Conservation (phyloP, 139 green algal species). For the Chlorella vulgaris region DNA sequence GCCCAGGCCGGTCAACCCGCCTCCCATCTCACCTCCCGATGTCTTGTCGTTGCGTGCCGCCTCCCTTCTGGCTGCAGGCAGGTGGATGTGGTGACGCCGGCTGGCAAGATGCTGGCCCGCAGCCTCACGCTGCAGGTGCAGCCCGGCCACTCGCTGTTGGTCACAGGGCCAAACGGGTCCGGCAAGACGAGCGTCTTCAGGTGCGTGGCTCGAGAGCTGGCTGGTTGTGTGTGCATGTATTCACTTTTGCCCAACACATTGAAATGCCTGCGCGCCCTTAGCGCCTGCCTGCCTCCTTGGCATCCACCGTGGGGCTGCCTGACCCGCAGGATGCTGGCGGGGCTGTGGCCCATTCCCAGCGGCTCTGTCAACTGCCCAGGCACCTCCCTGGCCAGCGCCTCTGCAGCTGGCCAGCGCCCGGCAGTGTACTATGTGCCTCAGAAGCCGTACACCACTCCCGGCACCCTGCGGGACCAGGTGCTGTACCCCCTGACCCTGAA, state of each 20-base stretch:
- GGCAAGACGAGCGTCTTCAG: conserved; percentile 62
- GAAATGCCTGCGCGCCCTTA: too few species aligned
- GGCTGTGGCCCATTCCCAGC: conserved; percentile 62
- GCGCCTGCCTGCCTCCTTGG: too few species aligned
- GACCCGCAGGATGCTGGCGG: conserved; percentile 48
- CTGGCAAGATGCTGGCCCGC: conserved; percentile 55
- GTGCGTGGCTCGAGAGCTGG: conserved; percentile 3
- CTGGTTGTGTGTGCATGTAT: background rate
- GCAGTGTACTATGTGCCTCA: conserved; percentile 72
- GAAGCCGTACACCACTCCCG: conserved; percentile 70
- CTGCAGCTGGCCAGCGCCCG: background rate
- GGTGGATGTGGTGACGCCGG: conserved; percentile 61
- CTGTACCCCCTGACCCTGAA: conserved; percentile 60
- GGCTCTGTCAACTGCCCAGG: conserved; percentile 45
- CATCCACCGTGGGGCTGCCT: background rate
- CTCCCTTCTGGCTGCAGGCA: background rate
- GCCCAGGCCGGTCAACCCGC: background rate
- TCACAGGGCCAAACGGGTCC: conserved; percentile 66
- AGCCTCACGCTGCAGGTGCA: conserved; percentile 51
- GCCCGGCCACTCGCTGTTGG: conserved; percentile 52
- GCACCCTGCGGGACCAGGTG: conserved; percentile 66
- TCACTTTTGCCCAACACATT: too few species aligned
- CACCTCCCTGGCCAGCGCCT: conserved; percentile 3
- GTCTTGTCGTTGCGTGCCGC: too few species aligned
- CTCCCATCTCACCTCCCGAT: background rate